Evolutionary conservation across 2,329 filamentous ascomycete species (phyloP), one percentile per base, ranked within the genome.

Genomic region (Pyrenochaeta sp.): DNA sequence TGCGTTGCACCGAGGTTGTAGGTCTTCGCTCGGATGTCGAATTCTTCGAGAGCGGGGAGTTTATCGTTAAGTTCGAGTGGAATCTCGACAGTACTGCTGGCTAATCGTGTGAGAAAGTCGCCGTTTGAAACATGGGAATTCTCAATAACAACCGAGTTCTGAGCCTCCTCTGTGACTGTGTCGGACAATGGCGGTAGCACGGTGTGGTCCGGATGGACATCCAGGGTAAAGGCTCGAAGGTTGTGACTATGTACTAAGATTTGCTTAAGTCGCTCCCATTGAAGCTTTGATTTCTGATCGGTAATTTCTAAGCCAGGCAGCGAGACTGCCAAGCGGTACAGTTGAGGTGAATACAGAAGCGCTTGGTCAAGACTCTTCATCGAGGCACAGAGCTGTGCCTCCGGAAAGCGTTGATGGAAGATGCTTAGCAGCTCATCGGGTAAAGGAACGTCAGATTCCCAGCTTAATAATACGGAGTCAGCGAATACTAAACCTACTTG

Each of bases 1-100:
- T 68, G 65, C 0, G 51, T 15, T 2, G 47, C 10, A 44, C 55
- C 52, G 9, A 66, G 58, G 36, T n/a, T 34, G 40, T 67, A 68
- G 13, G 36, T 52, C 5, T n/a, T 62, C 2, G 60, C 56, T 32
- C 55, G 34, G 3, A 69, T 32, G 1, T 46, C 30, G 3, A 67
- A 46, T 5, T 62, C 51, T 15, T 59, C 50, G 2, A 67, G 47
- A 2, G 54, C 13, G 3, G 64, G 65, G 1, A 68, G 43, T 12
- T 34, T 37, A 27, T 67, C 65, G 2, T 43, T 42, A 37, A 44
- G 25, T 2, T 48, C 30, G 2, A 69, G 42, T 19, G 65, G 63
- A 3, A 67, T 42, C 10, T 67, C 58, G 8, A 61, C 22, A 4
- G 15, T 44, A 24, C 53, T 49, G 7, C 27, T 46, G n/a, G 34